These are phyloP conservation scores for Tricholoma saponaceum DNA, from an alignment of 768 basidiomycete genomes.

Conservation along the genomic window DNA sequence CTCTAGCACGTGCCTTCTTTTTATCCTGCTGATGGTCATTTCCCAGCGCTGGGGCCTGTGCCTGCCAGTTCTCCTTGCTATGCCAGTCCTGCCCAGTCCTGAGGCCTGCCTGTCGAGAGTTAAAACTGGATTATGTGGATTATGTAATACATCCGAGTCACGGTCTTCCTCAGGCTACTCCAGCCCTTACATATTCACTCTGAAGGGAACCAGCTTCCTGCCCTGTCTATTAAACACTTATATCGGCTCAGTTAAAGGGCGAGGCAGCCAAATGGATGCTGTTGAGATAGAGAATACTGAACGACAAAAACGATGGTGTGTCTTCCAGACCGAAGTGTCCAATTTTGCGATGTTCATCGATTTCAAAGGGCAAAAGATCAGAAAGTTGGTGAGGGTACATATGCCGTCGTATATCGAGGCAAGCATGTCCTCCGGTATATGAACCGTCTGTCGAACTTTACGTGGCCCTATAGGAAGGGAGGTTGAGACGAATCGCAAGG, in stretches of 20 bases:
- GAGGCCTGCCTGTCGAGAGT: too few relatives aligned
- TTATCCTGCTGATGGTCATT: too few relatives aligned
- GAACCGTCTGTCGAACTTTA: background rate
- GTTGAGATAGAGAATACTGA: constrained; percentile 77
- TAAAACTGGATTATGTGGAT: too few relatives aligned
- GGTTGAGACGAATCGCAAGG: constrained; percentile 68
- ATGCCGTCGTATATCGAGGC: constrained; percentile 95
- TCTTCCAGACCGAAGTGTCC: constrained; percentile 1
- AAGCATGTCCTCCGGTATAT: constrained; percentile 9
- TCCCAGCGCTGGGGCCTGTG: too few relatives aligned
- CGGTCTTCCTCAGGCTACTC: too few relatives aligned
- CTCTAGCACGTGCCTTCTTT: too few relatives aligned
- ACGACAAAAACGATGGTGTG: constrained; percentile 65
- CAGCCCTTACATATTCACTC: too few relatives aligned
- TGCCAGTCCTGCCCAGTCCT: too few relatives aligned
- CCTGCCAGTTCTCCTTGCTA: too few relatives aligned
- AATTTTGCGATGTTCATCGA: background rate
- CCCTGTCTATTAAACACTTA: too few relatives aligned
- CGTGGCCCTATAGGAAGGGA: constrained; percentile 56
- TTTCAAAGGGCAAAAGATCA: constrained; percentile 66
- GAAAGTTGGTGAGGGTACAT: constrained; percentile 90
- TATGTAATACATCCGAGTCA: too few relatives aligned
- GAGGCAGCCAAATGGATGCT: constrained; percentile 55
- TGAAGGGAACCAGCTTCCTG: too few relatives aligned
- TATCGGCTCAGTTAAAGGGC: background rate